Percentiles rank a stretch among this genome's conserved stretches.
Evolutionary conservation across 2,329 filamentous ascomycete species (phyloP).

Genomic region (Paramyrothecium sp.): DNA sequence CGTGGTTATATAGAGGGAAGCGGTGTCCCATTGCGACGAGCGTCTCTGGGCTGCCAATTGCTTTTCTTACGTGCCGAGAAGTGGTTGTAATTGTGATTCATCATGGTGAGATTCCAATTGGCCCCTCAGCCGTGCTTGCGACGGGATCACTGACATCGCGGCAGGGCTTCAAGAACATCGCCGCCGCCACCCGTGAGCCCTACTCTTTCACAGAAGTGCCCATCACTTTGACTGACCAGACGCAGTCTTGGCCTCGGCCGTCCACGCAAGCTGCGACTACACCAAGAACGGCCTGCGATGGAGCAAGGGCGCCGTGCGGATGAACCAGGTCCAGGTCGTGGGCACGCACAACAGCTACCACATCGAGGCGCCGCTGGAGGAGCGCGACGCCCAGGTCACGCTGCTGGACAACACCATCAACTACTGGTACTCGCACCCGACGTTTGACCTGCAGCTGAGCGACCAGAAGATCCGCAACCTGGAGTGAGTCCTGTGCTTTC

Average conservation of each 20-base stretch:
- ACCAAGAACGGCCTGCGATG: constrained; percentile 28
- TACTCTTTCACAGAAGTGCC: not conserved
- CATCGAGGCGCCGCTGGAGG: constrained; percentile 38
- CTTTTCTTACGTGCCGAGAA: not conserved
- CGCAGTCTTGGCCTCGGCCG: constrained; percentile 1
- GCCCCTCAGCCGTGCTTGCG: not conserved
- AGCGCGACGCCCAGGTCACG: constrained; percentile 27
- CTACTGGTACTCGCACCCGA: constrained; percentile 40
- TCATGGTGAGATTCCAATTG: not conserved
- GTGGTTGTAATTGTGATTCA: not conserved
- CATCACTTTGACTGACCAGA: not conserved
- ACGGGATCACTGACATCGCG: not conserved
- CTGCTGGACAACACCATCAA: not conserved
- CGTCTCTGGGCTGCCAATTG: not conserved
- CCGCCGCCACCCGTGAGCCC: not conserved
- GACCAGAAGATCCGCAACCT: constrained; percentile 44
- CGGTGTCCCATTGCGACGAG: not conserved
- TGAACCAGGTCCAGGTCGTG: constrained; percentile 51
- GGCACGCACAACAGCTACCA: constrained; percentile 54
- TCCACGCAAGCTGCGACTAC: constrained; percentile 9
- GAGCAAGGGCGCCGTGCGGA: constrained; percentile 32
- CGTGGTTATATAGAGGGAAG: not conserved
- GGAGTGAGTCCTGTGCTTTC: constrained; percentile 23
- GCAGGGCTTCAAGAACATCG: not conserved
- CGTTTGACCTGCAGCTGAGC: constrained; percentile 40